A percentile compares a stretch with the other conserved stretches of the same genome.
Evolutionary conservation across 2,329 filamentous ascomycete genomes (phyloP).

Genomic region (Claviceps citrina): DNA sequence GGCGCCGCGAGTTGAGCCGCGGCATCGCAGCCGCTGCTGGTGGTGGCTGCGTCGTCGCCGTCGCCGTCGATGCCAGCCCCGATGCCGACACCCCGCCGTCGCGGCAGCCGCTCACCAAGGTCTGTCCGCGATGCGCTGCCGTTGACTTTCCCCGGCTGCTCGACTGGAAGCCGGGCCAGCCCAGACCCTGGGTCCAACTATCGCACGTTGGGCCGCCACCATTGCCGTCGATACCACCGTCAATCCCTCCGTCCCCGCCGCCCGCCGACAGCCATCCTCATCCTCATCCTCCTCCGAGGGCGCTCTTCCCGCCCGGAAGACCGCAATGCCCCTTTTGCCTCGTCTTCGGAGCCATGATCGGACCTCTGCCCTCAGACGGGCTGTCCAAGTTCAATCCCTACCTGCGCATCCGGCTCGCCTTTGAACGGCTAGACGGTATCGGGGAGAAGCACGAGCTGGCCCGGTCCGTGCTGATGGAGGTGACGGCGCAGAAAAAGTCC

Average conservation of each 20-base stretch:
- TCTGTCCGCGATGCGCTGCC: constrained; percentile 19
- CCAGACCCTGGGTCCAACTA: constrained; percentile 22
- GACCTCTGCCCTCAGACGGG: constrained; percentile 10
- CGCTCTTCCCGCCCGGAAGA: neutral
- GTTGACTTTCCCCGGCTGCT: constrained; percentile 22
- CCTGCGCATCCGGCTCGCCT: constrained; percentile 22
- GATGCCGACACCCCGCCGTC: neutral
- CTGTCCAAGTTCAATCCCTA: constrained; percentile 21
- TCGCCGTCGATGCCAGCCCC: constrained; percentile 14
- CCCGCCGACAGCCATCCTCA: neutral
- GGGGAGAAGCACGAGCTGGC: constrained; percentile 23
- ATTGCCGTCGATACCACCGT: constrained; percentile 8
- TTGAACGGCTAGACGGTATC: constrained; percentile 21
- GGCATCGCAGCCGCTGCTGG: neutral
- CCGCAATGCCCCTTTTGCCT: constrained; percentile 21
- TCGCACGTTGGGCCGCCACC: constrained; percentile 13
- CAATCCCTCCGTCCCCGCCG: constrained; percentile 12
- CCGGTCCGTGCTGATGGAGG: constrained; percentile 21
- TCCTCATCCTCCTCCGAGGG: too few species aligned
- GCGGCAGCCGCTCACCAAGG: constrained; percentile 6
- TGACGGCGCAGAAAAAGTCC: constrained; percentile 20
- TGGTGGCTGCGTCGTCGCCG: constrained; percentile 10
- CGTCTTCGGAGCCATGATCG: constrained; percentile 23
- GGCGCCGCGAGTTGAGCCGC: constrained; percentile 1
- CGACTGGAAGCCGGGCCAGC: constrained; percentile 21